Evolutionary conservation across 805 yeast genomes (phyloP).

Genomic region (Ogataea paraovalis): DNA sequence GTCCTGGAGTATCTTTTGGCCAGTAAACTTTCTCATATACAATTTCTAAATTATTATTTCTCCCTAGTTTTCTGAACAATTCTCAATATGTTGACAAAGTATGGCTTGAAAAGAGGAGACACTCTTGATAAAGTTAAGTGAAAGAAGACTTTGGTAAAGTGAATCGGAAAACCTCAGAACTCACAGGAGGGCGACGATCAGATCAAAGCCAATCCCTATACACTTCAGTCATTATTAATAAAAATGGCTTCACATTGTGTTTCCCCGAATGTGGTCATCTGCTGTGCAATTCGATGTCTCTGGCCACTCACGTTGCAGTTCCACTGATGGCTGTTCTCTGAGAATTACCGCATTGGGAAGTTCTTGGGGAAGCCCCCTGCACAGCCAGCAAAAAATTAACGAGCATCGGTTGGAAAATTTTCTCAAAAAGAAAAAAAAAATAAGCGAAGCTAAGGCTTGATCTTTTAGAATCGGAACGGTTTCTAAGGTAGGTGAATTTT

Average conservation of each 20-base stretch:
- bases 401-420: not conserved
- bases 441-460: too few relatives aligned
- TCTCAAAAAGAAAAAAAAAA: not conserved
- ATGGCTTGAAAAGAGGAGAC: too few relatives aligned
- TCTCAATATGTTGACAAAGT: too few relatives aligned
- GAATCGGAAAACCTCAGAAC: too few relatives aligned
- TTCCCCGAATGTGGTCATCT: not conserved
- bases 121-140: too few relatives aligned
- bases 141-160: too few relatives aligned
- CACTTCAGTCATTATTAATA: too few relatives aligned
- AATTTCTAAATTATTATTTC: not conserved
- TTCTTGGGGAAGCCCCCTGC: slow-evolving; percentile 11
- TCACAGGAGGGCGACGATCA: too few relatives aligned
- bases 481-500: too few relatives aligned
- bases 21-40: slow-evolving; percentile 21
- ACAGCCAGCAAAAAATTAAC: slow-evolving; percentile 6
- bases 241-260: not conserved
- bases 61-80: too few relatives aligned
- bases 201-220: not conserved
- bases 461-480: too few relatives aligned
- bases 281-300: not conserved
- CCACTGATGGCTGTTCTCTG: slow-evolving; percentile 16
- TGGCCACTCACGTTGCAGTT: not conserved
- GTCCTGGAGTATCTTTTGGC: slow-evolving; percentile 19
- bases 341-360: slow-evolving; percentile 15